Conservation (phyloP, 352 stramenopile genomes). For the Pythium biforme region DNA sequence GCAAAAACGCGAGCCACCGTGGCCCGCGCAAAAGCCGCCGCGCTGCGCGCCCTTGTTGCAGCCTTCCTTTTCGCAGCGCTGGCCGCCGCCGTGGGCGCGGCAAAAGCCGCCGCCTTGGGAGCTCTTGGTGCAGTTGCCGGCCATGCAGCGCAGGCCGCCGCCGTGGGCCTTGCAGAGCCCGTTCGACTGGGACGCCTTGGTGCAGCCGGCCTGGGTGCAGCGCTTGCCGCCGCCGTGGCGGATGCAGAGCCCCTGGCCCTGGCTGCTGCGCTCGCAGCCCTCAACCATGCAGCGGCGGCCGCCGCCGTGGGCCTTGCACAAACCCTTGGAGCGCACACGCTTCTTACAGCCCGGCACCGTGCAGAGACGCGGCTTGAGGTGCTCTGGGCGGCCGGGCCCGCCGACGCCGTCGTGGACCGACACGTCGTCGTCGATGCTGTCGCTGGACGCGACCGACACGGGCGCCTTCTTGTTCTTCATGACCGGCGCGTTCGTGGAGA, state of each 20-base stretch:
- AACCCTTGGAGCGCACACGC: constrained; percentile 77
- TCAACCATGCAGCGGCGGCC: constrained; percentile 79
- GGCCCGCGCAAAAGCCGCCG: constrained; percentile 15
- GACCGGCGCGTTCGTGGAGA: constrained; percentile 21
- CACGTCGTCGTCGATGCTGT: constrained; percentile 12
- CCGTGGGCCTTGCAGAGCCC: constrained; percentile 86
- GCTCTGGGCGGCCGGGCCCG: constrained; percentile 36
- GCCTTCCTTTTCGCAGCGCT: constrained; percentile 8
- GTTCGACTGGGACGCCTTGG: constrained; percentile 81
- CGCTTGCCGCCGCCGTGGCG: constrained; percentile 71
- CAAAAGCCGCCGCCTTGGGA: constrained; percentile 60
- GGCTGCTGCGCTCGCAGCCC: constrained; percentile 76
- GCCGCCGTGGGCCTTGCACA: constrained; percentile 83
- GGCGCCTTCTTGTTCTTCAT: constrained; percentile 13
- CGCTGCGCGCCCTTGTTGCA: constrained; percentile 20
- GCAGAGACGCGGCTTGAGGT: constrained; percentile 78
- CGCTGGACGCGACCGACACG: constrained; percentile 9
- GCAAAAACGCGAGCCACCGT: constrained; percentile 23
- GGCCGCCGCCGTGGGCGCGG: constrained; percentile 36
- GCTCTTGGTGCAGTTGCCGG: constrained; percentile 77
- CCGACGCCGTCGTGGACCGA: constrained; percentile 9
- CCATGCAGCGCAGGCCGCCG: constrained; percentile 73
- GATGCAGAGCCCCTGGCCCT: constrained; percentile 83
- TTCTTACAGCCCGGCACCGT: constrained; percentile 85
- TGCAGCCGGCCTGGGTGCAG: constrained; percentile 74